These are phyloP conservation scores for Piper longum DNA, from an alignment of 164 flowering plant genomes.

Conservation along the genomic window DNA sequence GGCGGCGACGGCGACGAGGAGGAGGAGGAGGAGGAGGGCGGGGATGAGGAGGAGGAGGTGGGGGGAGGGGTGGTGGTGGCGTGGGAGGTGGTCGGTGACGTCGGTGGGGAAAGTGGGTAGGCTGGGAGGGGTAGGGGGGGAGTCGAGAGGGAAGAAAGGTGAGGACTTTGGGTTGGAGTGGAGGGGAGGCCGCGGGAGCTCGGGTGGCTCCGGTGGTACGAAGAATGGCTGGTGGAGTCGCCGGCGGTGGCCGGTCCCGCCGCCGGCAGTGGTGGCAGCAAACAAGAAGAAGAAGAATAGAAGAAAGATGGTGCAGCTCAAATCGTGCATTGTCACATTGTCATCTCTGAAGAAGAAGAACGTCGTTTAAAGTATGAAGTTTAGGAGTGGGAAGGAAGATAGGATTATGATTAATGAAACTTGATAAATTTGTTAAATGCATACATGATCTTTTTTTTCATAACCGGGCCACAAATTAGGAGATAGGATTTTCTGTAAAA, in stretches of 20 bases:
- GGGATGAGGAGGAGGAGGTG: conserved; percentile 18
- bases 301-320: background rate
- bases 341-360: too few relatives aligned
- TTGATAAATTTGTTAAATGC: too few relatives aligned
- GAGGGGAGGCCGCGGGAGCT: conserved; percentile 24
- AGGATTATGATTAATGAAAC: too few relatives aligned
- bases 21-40: conserved; percentile 17
- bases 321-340: background rate
- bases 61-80: background rate
- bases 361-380: too few relatives aligned
- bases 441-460: too few relatives aligned
- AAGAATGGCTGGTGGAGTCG: conserved; percentile 44
- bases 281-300: conserved; percentile 3
- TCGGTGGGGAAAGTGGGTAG: conserved; percentile 47
- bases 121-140: conserved; percentile 34
- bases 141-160: conserved; percentile 38
- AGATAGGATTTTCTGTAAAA: too few relatives aligned
- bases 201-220: conserved; percentile 20
- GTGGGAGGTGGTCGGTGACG: conserved; percentile 23
- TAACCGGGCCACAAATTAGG: too few relatives aligned
- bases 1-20: conserved; percentile 9
- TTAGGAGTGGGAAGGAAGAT: too few relatives aligned
- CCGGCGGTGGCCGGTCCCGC: conserved; percentile 13
- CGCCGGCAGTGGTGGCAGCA: background rate
- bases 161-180: conserved; percentile 16